These are phyloP conservation scores for Metschnikowia chrysomelidarum DNA, from an alignment of 805 yeast genomes.

Conservation along the genomic window DNA sequence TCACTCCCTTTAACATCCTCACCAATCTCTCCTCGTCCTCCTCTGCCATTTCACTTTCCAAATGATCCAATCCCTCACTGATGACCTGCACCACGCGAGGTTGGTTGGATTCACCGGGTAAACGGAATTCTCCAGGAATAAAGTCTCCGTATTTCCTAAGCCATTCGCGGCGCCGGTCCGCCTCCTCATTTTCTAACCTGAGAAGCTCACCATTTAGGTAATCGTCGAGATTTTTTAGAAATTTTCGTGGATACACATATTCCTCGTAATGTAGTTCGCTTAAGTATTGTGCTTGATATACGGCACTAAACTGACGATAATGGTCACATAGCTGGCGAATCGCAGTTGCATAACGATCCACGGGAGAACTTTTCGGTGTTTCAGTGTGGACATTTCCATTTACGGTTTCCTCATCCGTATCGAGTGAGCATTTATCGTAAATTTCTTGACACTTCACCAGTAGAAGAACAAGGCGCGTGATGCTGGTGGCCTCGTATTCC, in stretches of 20 bases:
- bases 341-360: slow-evolving; percentile 25
- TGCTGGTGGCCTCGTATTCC: slow-evolving; percentile 23
- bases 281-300: slow-evolving; percentile 36
- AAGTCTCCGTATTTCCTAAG: slow-evolving; percentile 37
- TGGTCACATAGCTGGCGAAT: slow-evolving; percentile 32
- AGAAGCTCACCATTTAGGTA: slow-evolving; percentile 34
- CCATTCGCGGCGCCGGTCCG: slow-evolving; percentile 36
- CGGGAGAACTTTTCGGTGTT: background rate
- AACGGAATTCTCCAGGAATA: slow-evolving; percentile 37
- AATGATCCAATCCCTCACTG: slow-evolving; percentile 40
- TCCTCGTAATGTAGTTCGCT: slow-evolving; percentile 40
- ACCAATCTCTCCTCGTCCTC: slow-evolving; percentile 13
- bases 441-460: slow-evolving; percentile 3
- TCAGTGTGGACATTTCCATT: background rate
- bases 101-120: slow-evolving; percentile 37
- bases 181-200: slow-evolving; percentile 33
- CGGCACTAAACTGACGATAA: slow-evolving; percentile 32
- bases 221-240: slow-evolving; percentile 29
- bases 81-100: slow-evolving; percentile 41
- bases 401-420: too few relatives aligned
- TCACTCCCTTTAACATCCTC: slow-evolving; percentile 9
- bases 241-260: slow-evolving; percentile 38
- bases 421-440: background rate
- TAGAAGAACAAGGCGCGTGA: slow-evolving; percentile 22
- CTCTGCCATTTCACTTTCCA: slow-evolving; percentile 8